Evolutionary conservation across 768 basidiomycete species (phyloP).

Genomic region (Fistulinella prunicolor): DNA sequence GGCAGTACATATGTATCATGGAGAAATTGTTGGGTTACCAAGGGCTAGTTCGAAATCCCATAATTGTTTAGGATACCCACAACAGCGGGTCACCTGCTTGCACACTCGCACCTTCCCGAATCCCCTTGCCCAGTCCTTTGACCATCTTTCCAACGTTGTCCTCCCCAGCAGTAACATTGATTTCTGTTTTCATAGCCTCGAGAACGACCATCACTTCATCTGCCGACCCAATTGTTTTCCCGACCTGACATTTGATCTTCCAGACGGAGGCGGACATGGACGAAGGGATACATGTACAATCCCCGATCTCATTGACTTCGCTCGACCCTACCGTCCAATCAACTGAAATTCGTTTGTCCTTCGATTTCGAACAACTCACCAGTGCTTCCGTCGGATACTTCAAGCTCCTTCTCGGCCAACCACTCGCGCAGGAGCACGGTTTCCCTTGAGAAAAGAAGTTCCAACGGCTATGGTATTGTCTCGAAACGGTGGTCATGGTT

Average conservation of each 20-base stretch:
- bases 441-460: slow-evolving; percentile 34
- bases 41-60: too few relatives aligned
- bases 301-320: slow-evolving; percentile 2
- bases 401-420: slow-evolving; percentile 32
- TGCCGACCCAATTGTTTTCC: slow-evolving; percentile 40
- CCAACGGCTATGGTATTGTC: too few relatives aligned
- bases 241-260: slow-evolving; percentile 47
- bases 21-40: too few relatives aligned
- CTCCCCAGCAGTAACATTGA: slow-evolving; percentile 45
- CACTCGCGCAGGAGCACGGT: slow-evolving; percentile 41
- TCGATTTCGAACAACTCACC: slow-evolving; percentile 1
- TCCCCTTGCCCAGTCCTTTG: slow-evolving; percentile 36
- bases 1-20: too few relatives aligned
- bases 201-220: slow-evolving; percentile 48
- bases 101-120: slow-evolving; percentile 44
- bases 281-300: slow-evolving; percentile 20
- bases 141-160: slow-evolving; percentile 45
- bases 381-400: background rate
- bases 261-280: slow-evolving; percentile 46
- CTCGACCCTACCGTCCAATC: slow-evolving; percentile 1
- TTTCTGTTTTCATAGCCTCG: slow-evolving; percentile 68
- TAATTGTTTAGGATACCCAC: slow-evolving; percentile 20
- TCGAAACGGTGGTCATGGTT: too few relatives aligned
- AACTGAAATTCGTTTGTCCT: background rate
- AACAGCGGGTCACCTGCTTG: slow-evolving; percentile 46